Evolutionary conservation across 345 rosid species (phyloP).

Genomic region (Camelina sativa): DNA sequence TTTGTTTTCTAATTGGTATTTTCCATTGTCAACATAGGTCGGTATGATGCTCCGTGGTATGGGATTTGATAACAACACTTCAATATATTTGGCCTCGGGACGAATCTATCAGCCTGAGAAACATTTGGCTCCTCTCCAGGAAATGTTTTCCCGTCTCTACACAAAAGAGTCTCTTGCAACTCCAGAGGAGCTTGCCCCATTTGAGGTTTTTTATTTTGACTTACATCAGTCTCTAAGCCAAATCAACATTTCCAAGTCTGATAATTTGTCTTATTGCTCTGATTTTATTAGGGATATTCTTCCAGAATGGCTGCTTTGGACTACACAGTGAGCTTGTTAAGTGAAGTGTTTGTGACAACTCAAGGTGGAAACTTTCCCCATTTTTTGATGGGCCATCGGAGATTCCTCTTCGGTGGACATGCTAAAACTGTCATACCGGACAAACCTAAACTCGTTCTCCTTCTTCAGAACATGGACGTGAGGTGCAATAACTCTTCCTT

Average conservation of each 20-base stretch:
- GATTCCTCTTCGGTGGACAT: constrained; percentile 86
- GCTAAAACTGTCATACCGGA: constrained; percentile 89
- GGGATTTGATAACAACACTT: constrained; percentile 89
- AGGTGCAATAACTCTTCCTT: constrained; percentile 55
- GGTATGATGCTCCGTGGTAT: constrained; percentile 96
- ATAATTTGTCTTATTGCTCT: constrained; percentile 20
- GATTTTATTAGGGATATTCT: constrained; percentile 66
- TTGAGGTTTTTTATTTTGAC: constrained; percentile 59
- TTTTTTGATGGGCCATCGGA: constrained; percentile 93
- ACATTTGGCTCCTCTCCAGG: constrained; percentile 67
- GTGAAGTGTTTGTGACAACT: constrained; percentile 91
- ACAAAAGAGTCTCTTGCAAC: constrained; percentile 90
- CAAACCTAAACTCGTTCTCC: constrained; percentile 75
- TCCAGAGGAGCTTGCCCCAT: constrained; percentile 82
- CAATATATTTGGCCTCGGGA: constrained; percentile 90
- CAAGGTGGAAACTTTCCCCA: constrained; percentile 98
- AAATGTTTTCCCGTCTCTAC: constrained; percentile 89
- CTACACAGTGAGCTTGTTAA: constrained; percentile 81
- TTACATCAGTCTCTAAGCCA: background rate
- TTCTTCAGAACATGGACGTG: constrained; percentile 72
- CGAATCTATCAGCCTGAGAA: constrained; percentile 68
- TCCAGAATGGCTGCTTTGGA: constrained; percentile 97
- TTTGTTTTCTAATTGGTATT: constrained; percentile 40
- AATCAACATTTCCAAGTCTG: background rate
- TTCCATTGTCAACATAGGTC: constrained; percentile 73